Evolutionary conservation across 148 eudicot genomes (phyloP).

Genomic region (Chenopodium quinoa): DNA sequence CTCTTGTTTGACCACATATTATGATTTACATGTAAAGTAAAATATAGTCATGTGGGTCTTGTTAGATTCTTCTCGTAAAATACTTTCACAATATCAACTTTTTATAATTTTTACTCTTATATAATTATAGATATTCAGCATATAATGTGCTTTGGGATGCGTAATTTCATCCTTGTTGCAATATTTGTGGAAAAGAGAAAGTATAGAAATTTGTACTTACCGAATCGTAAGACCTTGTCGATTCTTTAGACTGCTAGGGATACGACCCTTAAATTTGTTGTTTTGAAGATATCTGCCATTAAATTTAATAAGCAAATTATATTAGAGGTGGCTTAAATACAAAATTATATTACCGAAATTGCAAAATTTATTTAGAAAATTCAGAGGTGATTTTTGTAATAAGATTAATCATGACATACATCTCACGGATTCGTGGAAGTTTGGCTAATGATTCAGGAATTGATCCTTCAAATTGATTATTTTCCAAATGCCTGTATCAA

Average conservation of each 20-base stretch:
- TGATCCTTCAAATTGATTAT: slow-evolving; percentile 67
- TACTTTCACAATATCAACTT: too few species aligned
- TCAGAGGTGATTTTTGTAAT: not conserved
- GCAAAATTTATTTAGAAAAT: not conserved
- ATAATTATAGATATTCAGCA: too few species aligned
- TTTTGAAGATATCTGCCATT: slow-evolving; percentile 55
- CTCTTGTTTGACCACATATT: too few species aligned
- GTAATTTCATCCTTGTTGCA: too few species aligned
- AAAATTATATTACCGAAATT: not conserved
- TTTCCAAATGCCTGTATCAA: slow-evolving; percentile 70
- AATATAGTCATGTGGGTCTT: too few species aligned
- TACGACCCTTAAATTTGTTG: slow-evolving; percentile 46
- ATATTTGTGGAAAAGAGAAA: too few species aligned
- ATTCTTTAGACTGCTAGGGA: slow-evolving; percentile 43
- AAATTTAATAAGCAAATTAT: not conserved
- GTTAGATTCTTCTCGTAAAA: too few species aligned
- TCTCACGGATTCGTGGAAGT: slow-evolving; percentile 61
- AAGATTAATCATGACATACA: slow-evolving; percentile 36
- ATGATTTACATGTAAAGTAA: too few species aligned
- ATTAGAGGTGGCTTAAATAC: too few species aligned
- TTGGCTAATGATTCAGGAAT: slow-evolving; percentile 57
- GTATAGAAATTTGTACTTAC: slow-evolving; percentile 27
- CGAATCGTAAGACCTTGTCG: slow-evolving; percentile 27
- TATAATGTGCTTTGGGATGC: too few species aligned
- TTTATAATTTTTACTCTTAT: too few species aligned